Conservation (phyloP, 352 stramenopile genomes). For the Discostella stelligera region DNA sequence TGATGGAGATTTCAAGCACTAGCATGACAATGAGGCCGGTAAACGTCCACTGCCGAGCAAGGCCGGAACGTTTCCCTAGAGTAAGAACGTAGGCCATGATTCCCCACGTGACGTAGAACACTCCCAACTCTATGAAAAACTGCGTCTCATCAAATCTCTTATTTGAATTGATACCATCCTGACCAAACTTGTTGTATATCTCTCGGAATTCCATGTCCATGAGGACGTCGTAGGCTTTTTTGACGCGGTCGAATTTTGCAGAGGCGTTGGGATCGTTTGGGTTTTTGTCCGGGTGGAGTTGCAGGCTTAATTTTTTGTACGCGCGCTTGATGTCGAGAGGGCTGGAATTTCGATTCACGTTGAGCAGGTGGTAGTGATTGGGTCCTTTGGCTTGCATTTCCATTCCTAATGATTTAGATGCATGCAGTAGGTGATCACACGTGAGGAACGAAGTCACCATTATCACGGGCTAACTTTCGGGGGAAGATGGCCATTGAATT, state of each 20-base stretch:
- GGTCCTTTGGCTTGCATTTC: constrained; percentile 88
- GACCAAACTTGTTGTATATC: constrained; percentile 95
- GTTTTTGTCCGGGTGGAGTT: constrained; percentile 97
- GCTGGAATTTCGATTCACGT: constrained; percentile 87
- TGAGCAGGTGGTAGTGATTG: constrained; percentile 94
- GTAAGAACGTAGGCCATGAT: constrained; percentile 95
- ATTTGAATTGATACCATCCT: constrained; percentile 88
- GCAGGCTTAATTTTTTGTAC: constrained; percentile 92
- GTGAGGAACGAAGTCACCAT: neutral
- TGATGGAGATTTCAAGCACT: constrained; percentile 91
- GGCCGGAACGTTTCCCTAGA: constrained; percentile 87
- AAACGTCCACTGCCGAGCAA: constrained; percentile 91
- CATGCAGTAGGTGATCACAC: neutral
- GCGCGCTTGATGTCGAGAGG: constrained; percentile 94
- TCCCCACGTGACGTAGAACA: constrained; percentile 94
- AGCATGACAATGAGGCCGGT: constrained; percentile 91
- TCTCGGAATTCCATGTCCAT: constrained; percentile 91
- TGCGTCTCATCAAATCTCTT: constrained; percentile 87
- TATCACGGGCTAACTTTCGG: neutral
- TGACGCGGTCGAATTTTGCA: constrained; percentile 91
- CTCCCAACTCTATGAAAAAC: constrained; percentile 87
- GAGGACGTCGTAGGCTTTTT: constrained; percentile 92
- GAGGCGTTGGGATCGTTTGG: constrained; percentile 86
- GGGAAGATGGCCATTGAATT: neutral
- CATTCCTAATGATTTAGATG: constrained; percentile 58